These are phyloP conservation scores for Rutidosis leptorrhynchoides DNA, from an alignment of 129 eudicot genomes.

Conservation along the genomic window DNA sequence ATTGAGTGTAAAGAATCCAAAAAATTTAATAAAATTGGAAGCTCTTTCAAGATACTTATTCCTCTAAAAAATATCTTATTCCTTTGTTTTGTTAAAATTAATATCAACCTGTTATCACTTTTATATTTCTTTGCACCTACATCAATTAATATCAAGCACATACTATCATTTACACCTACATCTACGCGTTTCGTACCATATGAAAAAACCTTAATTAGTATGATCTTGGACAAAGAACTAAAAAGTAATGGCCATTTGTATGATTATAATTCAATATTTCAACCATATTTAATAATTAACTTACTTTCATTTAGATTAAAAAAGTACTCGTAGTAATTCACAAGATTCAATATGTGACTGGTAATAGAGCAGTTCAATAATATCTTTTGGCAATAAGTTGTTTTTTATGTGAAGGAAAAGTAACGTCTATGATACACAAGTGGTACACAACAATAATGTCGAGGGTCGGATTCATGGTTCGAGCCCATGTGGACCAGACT, in stretches of 20 bases:
- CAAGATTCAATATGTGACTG: not conserved
- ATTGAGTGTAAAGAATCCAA: not conserved
- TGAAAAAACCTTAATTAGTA: too few relatives aligned
- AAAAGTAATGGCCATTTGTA: not conserved
- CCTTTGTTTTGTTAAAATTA: not conserved
- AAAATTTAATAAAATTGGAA: not conserved
- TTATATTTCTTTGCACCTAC: too few relatives aligned
- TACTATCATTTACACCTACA: too few relatives aligned
- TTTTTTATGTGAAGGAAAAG: conserved; percentile 18
- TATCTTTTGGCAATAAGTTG: not conserved
- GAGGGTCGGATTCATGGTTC: not conserved
- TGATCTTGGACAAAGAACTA: not conserved
- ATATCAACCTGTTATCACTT: not conserved
- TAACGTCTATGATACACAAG: conserved; percentile 21
- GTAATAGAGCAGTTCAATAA: not conserved
- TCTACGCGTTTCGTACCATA: not conserved
- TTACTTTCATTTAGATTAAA: too few relatives aligned
- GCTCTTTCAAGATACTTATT: not conserved
- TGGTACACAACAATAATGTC: conserved; percentile 19
- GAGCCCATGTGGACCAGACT: conserved; percentile 15
- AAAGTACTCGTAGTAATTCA: too few relatives aligned
- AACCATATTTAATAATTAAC: not conserved
- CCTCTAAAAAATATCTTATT: not conserved
- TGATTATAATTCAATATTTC: not conserved
- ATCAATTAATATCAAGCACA: too few relatives aligned